Evolutionary conservation across 2,329 filamentous ascomycete genomes (phyloP).

Genomic region (Venturia pyrina): DNA sequence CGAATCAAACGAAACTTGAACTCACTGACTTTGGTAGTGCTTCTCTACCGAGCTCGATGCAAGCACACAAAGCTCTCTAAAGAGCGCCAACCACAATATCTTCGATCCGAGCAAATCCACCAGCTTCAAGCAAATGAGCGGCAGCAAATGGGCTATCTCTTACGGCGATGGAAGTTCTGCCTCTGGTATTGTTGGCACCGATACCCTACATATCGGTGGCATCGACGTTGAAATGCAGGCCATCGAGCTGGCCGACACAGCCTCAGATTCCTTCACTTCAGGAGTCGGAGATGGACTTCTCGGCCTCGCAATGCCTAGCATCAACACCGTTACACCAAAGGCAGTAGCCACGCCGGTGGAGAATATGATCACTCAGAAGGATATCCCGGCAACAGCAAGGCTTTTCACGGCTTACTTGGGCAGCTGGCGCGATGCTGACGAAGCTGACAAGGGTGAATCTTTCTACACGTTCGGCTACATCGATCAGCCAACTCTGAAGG

Average conservation of each 20-base stretch:
- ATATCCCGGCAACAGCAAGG: slow-evolving; percentile 39
- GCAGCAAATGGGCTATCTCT: slow-evolving; percentile 52
- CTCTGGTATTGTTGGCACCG: slow-evolving; percentile 54
- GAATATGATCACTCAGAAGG: slow-evolving; percentile 53
- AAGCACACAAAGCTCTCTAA: neutral
- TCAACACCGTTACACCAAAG: slow-evolving; percentile 51
- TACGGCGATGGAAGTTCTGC: slow-evolving; percentile 62
- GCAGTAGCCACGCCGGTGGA: slow-evolving; percentile 54
- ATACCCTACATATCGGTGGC: slow-evolving; percentile 52
- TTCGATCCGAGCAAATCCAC: slow-evolving; percentile 52
- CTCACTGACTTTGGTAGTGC: neutral
- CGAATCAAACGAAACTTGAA: neutral
- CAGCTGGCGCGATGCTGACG: slow-evolving; percentile 40
- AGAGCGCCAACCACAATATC: slow-evolving; percentile 33
- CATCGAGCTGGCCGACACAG: slow-evolving; percentile 51
- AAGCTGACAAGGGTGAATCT: slow-evolving; percentile 35
- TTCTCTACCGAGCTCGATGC: neutral
- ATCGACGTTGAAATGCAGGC: slow-evolving; percentile 51
- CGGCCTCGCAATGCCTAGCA: slow-evolving; percentile 53
- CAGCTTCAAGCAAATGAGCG: slow-evolving; percentile 41
- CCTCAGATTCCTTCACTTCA: slow-evolving; percentile 49
- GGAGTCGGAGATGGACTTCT: slow-evolving; percentile 54
- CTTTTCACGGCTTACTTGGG: slow-evolving; percentile 58
- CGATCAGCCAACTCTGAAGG: slow-evolving; percentile 49
- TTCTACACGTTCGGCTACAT: slow-evolving; percentile 70